These are phyloP conservation scores for Psilocybe azurescens DNA, from an alignment of 768 basidiomycete genomes.

Conservation along the genomic window DNA sequence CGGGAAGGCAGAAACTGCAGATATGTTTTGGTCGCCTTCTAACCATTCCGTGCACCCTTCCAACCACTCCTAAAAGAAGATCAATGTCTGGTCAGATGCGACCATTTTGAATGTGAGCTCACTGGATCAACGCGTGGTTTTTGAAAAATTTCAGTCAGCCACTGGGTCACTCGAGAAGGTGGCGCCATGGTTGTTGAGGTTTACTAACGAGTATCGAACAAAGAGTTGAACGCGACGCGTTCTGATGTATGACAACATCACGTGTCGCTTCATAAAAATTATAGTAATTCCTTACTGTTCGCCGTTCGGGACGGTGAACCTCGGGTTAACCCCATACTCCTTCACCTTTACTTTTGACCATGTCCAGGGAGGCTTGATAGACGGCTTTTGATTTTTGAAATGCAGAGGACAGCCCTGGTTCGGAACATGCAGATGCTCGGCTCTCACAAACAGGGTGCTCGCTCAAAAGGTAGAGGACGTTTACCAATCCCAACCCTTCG, in stretches of 20 bases:
- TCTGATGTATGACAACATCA: conserved; percentile 7
- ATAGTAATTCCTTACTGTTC: not conserved
- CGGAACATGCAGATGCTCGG: conserved; percentile 24
- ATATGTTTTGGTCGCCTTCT: conserved; percentile 47
- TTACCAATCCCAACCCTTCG: conserved; percentile 84
- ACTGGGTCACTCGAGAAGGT: conserved; percentile 46
- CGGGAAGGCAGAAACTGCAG: conserved; percentile 52
- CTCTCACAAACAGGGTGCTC: conserved; percentile 24
- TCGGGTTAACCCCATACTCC: not conserved
- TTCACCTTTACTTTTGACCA: not conserved
- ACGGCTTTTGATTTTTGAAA: conserved; percentile 11
- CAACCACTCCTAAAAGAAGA: conserved; percentile 70
- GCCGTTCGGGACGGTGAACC: not conserved
- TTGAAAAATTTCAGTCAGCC: conserved; percentile 60
- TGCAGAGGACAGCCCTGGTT: conserved; percentile 29
- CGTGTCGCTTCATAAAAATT: conserved; percentile 16
- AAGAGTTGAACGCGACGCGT: conserved; percentile 23
- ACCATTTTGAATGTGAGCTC: conserved; percentile 23
- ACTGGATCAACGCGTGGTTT: conserved; percentile 71
- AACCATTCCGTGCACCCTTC: conserved; percentile 75
- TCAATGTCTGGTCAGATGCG: conserved; percentile 3
- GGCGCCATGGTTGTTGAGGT: conserved; percentile 26
- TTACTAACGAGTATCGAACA: not conserved
- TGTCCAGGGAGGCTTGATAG: conserved; percentile 1
- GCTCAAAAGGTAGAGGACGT: conserved; percentile 54